Evolutionary conservation across 1,139 yeast species (phyloP), one percentile per base, ranked within the genome.

Genomic region (Blastobotrys arbuscula): DNA sequence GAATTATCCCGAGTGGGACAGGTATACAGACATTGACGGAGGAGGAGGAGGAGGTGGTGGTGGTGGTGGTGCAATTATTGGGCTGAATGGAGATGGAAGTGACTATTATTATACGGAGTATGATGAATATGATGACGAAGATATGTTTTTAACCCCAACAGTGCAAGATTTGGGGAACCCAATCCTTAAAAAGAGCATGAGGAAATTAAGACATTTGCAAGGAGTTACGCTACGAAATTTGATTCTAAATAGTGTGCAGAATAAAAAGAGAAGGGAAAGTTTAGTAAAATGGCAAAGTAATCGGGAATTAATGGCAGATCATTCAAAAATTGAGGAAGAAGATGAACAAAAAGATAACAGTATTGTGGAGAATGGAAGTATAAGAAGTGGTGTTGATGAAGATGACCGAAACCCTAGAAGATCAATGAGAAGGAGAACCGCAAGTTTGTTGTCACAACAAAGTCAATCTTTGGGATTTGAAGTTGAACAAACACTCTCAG

Each of bases 401-500:
- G 23, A 4, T 23, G 13, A 26, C 2, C 5, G 20, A 12, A 35
- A 26, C 18, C 46, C 46, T 13, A 43, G 34, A 30, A 30, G 38
- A 40, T 12, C 26, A 13, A 30, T 16, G 34, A n/a, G 42, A 15
- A 19, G 45, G 16, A 18, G 45, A 26, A 28, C 31, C 3, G 18
- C 36, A 12, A 46, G 42, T 28, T 38, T 42, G 8, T 15, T 47
- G 16, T 28, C 45, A 2, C 49, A 46, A 23, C 41, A 37, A 8
- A 13, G 18, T n/a, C 35, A 36, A 20, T 4, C 37, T 2, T 10
- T 47, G 12, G 49, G 49, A 39, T 41, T 47, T 8, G 50, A 51
- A 28, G 42, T 51, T 19, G 53, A 53, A 42, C 42, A 58, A n/a
- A 54, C 60, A 23, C 50, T 64, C 9, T 70, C 66, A 45, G 54